Base-by-base conservation (phyloP, 352 stramenopile genomes). In the Phytophthora quininea region DNA sequence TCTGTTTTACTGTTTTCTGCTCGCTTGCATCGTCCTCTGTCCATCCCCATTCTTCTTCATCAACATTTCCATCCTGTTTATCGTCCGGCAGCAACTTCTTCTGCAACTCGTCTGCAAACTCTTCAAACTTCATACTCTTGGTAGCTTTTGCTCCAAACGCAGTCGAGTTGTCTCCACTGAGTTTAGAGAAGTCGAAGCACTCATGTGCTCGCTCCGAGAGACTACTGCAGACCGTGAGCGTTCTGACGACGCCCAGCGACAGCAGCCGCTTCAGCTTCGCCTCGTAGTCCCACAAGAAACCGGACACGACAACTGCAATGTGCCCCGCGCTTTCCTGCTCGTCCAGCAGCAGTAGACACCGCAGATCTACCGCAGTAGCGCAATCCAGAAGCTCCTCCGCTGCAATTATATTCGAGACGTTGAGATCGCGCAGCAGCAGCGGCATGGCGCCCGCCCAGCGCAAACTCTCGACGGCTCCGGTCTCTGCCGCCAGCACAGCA, bases 241-340 rank as follows among this genome's bases (percentile, higher is more conserved):
- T 75, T 15, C 54, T 70, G 5, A 85, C 52, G 48, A 82, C 66
- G n/a, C 71, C 69, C 7, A 82, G 62, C 24, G 52, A 14, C 43
- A 92, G 64, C 35, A 92, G 55, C 29, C 53, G 64, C 38, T 56
- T 46, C 11, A 92, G 51, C 3, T 57, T 29, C 35, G 54, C 31
- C 51, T 88, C 74, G 30, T 87, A 91, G 61, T 88, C 74, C 84
- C 84, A 92, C 15, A 92, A 57, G 48, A 91, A 91, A 0, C 74
- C 79, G 14, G 73, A 73, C 15, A 90, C 54, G 1, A 92, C 14
- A 30, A 94, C 33, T 35, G 82, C 80, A n/a, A 93, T 43, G 32
- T 86, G 76, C 31, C 67, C 60, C 32, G 82, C 62, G 45, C 35
- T 61, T 38, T 79, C 48, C 3, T 49, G 31, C 2, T 63, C 65